Base-by-base conservation (phyloP, 768 basidiomycete genomes). In the Lyophyllum semitale region DNA sequence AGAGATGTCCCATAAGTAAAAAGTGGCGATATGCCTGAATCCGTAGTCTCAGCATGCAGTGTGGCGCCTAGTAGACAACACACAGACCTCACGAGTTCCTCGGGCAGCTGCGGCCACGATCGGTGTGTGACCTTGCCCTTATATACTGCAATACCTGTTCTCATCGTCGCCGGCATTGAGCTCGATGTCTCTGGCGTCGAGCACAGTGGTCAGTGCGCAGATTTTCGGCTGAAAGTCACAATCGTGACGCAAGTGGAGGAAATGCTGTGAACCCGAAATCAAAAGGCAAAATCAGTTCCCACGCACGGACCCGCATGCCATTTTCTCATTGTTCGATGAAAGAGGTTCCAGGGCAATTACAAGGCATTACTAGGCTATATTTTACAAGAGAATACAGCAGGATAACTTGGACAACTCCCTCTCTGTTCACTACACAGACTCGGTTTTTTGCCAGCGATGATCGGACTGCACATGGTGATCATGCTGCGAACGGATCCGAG, bases 21-120 rank as follows among this genome's bases (percentile, higher is more conserved):
- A 74, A 0, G 85, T 87, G 26, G 81, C 77, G 66, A 87, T 83
- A 49, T 78, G 73, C 60, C 84, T 85, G 71, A 35, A 22, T 45
- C 40, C 35, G 26, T 42, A 53, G 50, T 17, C 1, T 59, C 40
- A 55, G 54, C 35, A 46, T 68, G 72, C 70, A 66, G 71, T 66
- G 69, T 72, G 71, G 70, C 61, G 63, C 41, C 45, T 44, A 55
- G 51, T 38, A 40, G 37, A n/a, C 18, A 61, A 44, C 48, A 48
- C 25, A 72, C 79, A 66, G 63, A 83, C 85, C 79, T 79, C 67
- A 87, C 70, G 62, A 87, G 77, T 64, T 87, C 85, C 49, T 76
- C 74, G 0, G 84, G 84, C 20, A 86, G 68, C 59, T 85, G 78
- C n/a, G 76, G 76, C 84, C 84, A 86, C 18, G 82, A 84, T 66